Evolutionary conservation across 805 yeast genomes (phyloP).

Genomic region (Spathaspora sp.): DNA sequence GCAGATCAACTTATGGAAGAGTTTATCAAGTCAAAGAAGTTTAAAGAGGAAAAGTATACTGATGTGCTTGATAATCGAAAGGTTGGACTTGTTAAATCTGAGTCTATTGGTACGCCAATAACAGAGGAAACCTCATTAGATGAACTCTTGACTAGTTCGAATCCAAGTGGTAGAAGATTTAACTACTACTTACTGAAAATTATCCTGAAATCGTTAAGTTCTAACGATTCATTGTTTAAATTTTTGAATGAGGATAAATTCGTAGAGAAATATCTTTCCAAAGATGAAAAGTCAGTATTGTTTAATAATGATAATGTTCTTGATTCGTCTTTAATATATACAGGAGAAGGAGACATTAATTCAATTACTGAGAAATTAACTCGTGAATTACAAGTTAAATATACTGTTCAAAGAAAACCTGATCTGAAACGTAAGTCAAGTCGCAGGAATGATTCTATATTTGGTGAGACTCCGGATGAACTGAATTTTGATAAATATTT

Average conservation of each 20-base stretch:
- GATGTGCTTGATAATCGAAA: conserved; percentile 13
- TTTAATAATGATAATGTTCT: conserved; percentile 29
- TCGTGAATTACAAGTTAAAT: conserved; percentile 18
- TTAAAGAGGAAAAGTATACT: conserved; percentile 13
- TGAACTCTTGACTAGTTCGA: conserved; percentile 19
- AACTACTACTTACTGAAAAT: conserved; percentile 21
- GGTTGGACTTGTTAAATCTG: conserved; percentile 9
- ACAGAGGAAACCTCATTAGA: conserved; percentile 4
- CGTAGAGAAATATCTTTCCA: conserved; percentile 17
- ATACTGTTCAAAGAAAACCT: conserved; percentile 17
- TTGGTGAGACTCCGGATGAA: background rate
- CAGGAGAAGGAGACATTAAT: conserved; percentile 7
- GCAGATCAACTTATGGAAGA: conserved; percentile 23
- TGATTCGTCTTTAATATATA: conserved; percentile 1
- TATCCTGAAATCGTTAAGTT: conserved; percentile 16
- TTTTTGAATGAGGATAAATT: conserved; percentile 22
- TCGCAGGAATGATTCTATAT: background rate
- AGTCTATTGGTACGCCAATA: conserved; percentile 4
- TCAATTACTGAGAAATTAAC: conserved; percentile 12
- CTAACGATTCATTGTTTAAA: conserved; percentile 13
- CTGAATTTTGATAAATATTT: conserved; percentile 8
- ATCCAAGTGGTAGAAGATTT: conserved; percentile 30
- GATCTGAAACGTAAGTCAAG: conserved; percentile 10
- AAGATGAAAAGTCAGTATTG: conserved; percentile 20
- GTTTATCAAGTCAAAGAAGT: conserved; percentile 23